Percentiles rank a stretch among this genome's conserved stretches.
phyloP scores from a whole-genome alignment of 345 rosid genomes.

The Brassica rapa region DNA sequence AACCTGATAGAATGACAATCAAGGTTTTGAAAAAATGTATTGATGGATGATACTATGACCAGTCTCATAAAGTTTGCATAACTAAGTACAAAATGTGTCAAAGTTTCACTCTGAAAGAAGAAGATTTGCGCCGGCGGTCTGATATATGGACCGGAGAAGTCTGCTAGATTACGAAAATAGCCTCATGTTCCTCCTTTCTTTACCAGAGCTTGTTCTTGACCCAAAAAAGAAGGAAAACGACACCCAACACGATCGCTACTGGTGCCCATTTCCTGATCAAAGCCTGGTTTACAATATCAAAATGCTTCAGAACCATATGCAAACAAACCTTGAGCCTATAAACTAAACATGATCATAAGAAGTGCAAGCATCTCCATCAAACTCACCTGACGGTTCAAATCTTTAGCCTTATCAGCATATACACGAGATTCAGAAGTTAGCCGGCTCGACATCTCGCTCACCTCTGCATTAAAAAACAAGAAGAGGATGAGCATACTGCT shows the following conservation, averaged over 20 bases:
- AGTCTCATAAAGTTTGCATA: slow-evolving; percentile 35
- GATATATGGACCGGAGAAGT: slow-evolving; percentile 23
- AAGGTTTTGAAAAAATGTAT: slow-evolving; percentile 17
- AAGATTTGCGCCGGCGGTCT: background rate
- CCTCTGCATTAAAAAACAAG: slow-evolving; percentile 63
- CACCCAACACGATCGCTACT: slow-evolving; percentile 85
- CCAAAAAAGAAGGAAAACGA: slow-evolving; percentile 95
- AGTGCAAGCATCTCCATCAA: slow-evolving; percentile 14
- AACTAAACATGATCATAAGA: background rate
- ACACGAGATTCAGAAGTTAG: slow-evolving; percentile 91
- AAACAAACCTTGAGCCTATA: background rate
- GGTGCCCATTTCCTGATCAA: slow-evolving; percentile 98
- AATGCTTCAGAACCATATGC: slow-evolving; percentile 10
- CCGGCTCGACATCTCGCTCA: slow-evolving; percentile 96
- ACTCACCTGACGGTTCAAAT: slow-evolving; percentile 79
- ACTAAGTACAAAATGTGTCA: slow-evolving; percentile 43
- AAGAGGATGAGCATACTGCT: slow-evolving; percentile 11
- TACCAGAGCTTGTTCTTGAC: slow-evolving; percentile 86
- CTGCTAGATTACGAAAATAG: slow-evolving; percentile 32
- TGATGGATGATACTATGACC: slow-evolving; percentile 22
- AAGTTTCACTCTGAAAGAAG: slow-evolving; percentile 24
- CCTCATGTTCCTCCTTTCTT: slow-evolving; percentile 25
- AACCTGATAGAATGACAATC: slow-evolving; percentile 22
- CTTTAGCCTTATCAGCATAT: slow-evolving; percentile 97
- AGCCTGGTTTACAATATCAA: slow-evolving; percentile 55